These are phyloP conservation scores for Rusavskia elegans DNA, from an alignment of 495 filamentous ascomycete species.

Conservation along the genomic window DNA sequence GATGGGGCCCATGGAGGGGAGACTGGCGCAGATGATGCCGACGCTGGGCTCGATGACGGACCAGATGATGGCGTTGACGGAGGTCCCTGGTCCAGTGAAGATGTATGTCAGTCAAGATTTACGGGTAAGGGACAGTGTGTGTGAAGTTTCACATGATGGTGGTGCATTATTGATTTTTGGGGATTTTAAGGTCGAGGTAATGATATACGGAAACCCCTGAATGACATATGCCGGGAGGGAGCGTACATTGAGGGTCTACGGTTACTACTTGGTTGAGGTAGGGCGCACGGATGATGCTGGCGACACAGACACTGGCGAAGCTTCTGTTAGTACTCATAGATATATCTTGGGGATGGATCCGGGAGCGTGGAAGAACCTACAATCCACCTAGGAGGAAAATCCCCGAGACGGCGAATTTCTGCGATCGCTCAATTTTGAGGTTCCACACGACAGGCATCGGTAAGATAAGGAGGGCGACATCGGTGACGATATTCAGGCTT, in stretches of 20 bases:
- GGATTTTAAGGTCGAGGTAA: too few relatives aligned
- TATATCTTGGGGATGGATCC: neutral
- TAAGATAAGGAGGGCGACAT: conserved; percentile 28
- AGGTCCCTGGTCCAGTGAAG: conserved; percentile 10
- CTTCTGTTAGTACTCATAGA: too few relatives aligned
- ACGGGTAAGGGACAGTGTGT: too few relatives aligned
- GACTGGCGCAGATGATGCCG: conserved; percentile 27
- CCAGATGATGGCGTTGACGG: conserved; percentile 19
- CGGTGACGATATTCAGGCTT: conserved; percentile 27
- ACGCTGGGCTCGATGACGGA: conserved; percentile 26
- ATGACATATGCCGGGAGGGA: too few relatives aligned
- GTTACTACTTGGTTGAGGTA: conserved; percentile 7
- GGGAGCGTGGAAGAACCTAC: conserved; percentile 5
- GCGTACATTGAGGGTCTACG: conserved; percentile 1
- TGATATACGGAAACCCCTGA: too few relatives aligned
- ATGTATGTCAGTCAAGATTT: neutral
- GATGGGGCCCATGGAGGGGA: conserved; percentile 21
- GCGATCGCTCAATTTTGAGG: conserved; percentile 22
- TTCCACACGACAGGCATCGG: conserved; percentile 33
- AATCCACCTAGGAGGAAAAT: conserved; percentile 10
- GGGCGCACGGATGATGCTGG: conserved; percentile 17
- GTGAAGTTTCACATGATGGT: too few relatives aligned
- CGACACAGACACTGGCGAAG: conserved; percentile 14
- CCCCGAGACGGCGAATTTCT: conserved; percentile 15
- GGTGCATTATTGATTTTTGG: too few relatives aligned